Base-by-base conservation (phyloP, 306 rosid species). In the Glycine tomentella region DNA sequence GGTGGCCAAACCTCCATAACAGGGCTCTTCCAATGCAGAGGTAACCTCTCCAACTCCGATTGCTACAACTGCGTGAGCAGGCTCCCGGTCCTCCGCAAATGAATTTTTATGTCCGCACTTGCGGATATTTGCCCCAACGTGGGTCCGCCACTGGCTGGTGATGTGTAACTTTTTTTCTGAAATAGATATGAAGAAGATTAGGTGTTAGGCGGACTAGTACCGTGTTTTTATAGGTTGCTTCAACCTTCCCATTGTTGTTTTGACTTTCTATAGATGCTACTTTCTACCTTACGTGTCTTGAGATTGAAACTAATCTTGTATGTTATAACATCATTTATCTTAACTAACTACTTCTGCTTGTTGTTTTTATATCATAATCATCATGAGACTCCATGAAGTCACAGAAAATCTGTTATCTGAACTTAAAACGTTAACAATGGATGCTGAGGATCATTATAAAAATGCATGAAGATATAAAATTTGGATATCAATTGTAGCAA, bases 381-480 rank as follows among this genome's bases (percentile, higher is more conserved):
- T n/a, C 5, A 14, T 7, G 69, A 33, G 17, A 64, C 49, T 36
- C 70, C 3, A 25, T 61, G 42, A 61, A 61, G 42, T 3, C 17
- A 11, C 17, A 12, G 12, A 10, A 61, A 33, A 9, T 0, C 3
- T 31, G 67, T 17, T 58, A 20, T 9, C 65, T 25, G 38, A 58
- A 61, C 67, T 61, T 61, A 61, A 61, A 61, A 61, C 42, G 10
- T 61, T 61, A 61, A 61, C 9, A 25, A 10, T 61, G 67, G 42
- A 4, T 25, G 42, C 42, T 61, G 10, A 9, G n/a, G 42, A 10
- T 61, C 3, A 61, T 61, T 31, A 51, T 25, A 13, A 10, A 58
- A 25, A 61, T 61, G 67, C n/a, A 61, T 31, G n/a, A 25, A 9
- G 8, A 61, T 61, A 13, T 17, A 42, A 61, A 4, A 25, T 61